Conservation (phyloP, 768 basidiomycete species). For the Leccinum rimulosum region DNA sequence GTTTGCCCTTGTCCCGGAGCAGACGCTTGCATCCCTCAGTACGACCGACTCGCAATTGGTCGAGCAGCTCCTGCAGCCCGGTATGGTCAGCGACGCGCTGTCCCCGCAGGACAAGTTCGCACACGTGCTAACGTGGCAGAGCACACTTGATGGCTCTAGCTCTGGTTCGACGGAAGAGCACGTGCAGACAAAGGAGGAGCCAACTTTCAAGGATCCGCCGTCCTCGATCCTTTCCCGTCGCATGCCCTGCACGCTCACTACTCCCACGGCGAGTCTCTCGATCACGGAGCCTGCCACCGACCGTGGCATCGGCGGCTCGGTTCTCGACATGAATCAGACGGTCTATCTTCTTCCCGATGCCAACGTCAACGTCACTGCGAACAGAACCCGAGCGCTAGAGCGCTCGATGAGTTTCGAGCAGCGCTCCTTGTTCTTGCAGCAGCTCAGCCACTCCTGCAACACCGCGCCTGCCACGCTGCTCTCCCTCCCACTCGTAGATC, state of each 20-base stretch:
- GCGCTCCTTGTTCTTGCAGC: slow-evolving; percentile 48
- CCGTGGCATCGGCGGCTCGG: slow-evolving; percentile 28
- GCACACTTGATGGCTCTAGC: slow-evolving; percentile 33
- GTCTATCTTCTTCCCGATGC: slow-evolving; percentile 22
- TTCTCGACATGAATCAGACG: slow-evolving; percentile 26
- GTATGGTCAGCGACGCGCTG: slow-evolving; percentile 31
- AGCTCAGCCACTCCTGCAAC: slow-evolving; percentile 36
- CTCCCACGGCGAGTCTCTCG: slow-evolving; percentile 42
- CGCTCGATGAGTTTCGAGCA: slow-evolving; percentile 53
- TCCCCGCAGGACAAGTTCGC: slow-evolving; percentile 28
- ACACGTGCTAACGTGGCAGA: slow-evolving; percentile 28
- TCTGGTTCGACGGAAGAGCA: slow-evolving; percentile 35
- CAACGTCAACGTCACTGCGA: slow-evolving; percentile 6
- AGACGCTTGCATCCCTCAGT: slow-evolving; percentile 51
- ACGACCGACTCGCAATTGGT: slow-evolving; percentile 46
- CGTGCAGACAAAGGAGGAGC: slow-evolving; percentile 8
- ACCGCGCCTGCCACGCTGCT: slow-evolving; percentile 47
- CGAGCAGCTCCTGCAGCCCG: slow-evolving; percentile 44
- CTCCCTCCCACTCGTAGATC: slow-evolving; percentile 44
- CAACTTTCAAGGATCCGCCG: neutral
- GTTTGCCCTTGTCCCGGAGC: slow-evolving; percentile 32
- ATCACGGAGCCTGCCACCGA: slow-evolving; percentile 32
- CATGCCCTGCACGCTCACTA: slow-evolving; percentile 58
- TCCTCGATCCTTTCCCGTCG: slow-evolving; percentile 27
- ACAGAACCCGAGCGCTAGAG: slow-evolving; percentile 32